Evolutionary conservation across 495 filamentous ascomycete genomes (phyloP).

Genomic region (Podospora australis): DNA sequence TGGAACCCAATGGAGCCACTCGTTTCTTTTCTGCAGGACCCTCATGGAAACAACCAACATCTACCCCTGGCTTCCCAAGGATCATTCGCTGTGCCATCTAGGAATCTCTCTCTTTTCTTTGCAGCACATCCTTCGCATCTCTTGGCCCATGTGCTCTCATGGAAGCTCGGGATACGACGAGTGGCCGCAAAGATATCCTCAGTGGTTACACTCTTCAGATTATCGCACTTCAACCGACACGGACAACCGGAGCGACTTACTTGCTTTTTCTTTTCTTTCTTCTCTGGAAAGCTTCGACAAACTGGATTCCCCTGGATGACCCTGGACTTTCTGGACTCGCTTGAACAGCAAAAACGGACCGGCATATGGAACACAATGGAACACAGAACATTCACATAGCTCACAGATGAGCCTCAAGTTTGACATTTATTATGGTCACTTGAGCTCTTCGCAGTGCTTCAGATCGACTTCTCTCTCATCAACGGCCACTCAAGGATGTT

Average conservation of each 20-base stretch:
- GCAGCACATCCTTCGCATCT: conserved; percentile 25
- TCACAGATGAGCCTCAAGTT: neutral
- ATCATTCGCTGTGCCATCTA: neutral
- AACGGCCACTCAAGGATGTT: neutral
- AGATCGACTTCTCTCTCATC: neutral
- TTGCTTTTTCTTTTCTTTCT: conserved; percentile 15
- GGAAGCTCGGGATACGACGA: too few species aligned
- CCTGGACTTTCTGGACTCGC: neutral
- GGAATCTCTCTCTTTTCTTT: neutral
- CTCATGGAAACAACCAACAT: neutral
- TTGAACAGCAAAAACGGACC: neutral
- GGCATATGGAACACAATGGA: too few species aligned
- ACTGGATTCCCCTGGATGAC: conserved; percentile 2
- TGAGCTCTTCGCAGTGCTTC: neutral
- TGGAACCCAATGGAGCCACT: neutral
- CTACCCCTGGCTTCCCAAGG: neutral
- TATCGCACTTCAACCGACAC: too few species aligned
- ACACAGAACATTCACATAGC: too few species aligned
- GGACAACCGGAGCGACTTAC: conserved; percentile 2
- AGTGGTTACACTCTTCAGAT: too few species aligned
- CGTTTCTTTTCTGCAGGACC: neutral
- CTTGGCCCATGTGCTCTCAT: too few species aligned
- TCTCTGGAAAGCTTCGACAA: neutral
- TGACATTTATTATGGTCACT: neutral
- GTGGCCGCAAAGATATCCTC: too few species aligned